Evolutionary conservation across 352 stramenopile genomes (phyloP), one percentile per base, ranked within the genome.

Genomic region (Pythium volutum): DNA sequence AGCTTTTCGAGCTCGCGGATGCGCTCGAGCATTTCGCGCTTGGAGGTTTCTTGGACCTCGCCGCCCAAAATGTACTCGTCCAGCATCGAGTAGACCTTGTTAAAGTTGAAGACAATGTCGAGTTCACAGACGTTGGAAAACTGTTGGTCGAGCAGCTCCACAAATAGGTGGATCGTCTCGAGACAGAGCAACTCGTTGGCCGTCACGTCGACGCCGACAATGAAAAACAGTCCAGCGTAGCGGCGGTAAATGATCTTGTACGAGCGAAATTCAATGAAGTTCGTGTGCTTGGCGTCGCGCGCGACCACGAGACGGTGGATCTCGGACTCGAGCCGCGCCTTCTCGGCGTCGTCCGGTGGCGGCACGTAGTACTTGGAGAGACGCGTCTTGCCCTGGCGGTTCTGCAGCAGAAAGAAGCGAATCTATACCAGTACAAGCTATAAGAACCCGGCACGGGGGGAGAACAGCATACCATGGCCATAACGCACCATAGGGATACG

Each of bases 111-210:
- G 46, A 98, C 88, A 68, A 93, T 90, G 70, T 98, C 97, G 59
- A 99, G 88, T 75, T 99, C 97, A 70, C 97, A 99, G 47, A 99
- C 97, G 83, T 99, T 99, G 55, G 84, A 90, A 77, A 99, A 99
- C 70, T 99, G 98, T 33, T 89, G 88, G 81, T 99, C 97, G 52
- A 99, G 75, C 34, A 99, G 69, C 84, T 99, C 97, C 7, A 99
- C 97, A 72, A 99, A 99, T 8, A 93, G 81, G 75, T 99, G 97
- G 70, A 99, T 99, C 12, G 91, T 98, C 78, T 99, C 97, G 58
- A 99, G 87, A 58, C 93, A 98, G 22, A 96, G 81, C 53, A 99
- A 81, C 77, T 99, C 97, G 76, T 99, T 99, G 67, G 98, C 97
- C 27, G 73, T 74, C 7, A 98, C 73, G 75, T 99, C 96, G 22